phyloP scores from a whole-genome alignment of 345 rosid genomes.

The Orychophragmus violaceus region DNA sequence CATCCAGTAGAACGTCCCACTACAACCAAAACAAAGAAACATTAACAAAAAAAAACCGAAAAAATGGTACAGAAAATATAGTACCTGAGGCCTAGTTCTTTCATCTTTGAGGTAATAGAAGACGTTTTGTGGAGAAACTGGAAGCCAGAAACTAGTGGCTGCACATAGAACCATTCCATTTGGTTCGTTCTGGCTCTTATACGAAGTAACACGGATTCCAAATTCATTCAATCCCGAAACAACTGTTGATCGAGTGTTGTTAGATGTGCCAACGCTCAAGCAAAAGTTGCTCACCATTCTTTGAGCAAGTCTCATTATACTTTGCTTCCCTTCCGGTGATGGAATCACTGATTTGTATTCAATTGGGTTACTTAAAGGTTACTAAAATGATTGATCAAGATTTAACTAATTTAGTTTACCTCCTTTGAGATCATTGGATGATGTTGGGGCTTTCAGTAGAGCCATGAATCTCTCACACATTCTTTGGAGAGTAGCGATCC shows the following conservation, averaged over 20 bases:
- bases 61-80: background rate
- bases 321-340: slow-evolving; percentile 73
- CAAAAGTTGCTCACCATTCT: slow-evolving; percentile 91
- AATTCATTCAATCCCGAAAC: slow-evolving; percentile 59
- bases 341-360: slow-evolving; percentile 48
- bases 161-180: slow-evolving; percentile 86
- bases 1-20: slow-evolving; percentile 97
- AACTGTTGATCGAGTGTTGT: slow-evolving; percentile 49
- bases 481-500: slow-evolving; percentile 79
- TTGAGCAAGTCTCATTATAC: slow-evolving; percentile 93
- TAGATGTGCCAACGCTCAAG: slow-evolving; percentile 70
- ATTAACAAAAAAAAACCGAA: background rate
- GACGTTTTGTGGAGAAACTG: slow-evolving; percentile 59
- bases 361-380: background rate
- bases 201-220: slow-evolving; percentile 75
- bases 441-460: slow-evolving; percentile 49
- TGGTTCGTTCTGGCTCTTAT: slow-evolving; percentile 48
- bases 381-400: background rate
- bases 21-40: background rate
- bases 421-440: slow-evolving; percentile 70
- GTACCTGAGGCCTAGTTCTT: slow-evolving; percentile 82
- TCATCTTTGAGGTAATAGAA: slow-evolving; percentile 90
- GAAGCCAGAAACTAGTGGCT: slow-evolving; percentile 89
- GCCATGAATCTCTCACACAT: slow-evolving; percentile 71
- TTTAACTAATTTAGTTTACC: slow-evolving; percentile 30